Conservation (phyloP, 495 filamentous ascomycete species). For the Xylaria intraflava region DNA sequence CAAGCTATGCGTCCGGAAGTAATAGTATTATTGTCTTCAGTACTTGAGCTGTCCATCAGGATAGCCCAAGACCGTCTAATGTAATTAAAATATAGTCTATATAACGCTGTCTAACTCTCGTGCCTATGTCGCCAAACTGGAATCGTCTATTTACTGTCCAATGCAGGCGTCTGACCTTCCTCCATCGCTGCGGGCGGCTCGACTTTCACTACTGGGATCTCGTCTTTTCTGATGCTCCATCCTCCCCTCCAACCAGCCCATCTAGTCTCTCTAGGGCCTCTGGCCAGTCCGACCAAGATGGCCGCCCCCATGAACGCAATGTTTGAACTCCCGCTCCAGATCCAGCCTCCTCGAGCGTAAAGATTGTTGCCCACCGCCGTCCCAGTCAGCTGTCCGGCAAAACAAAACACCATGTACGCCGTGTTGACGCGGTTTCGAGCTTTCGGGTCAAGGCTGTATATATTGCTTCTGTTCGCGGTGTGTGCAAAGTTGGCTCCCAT, state of each 20-base stretch:
- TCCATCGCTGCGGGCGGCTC: not conserved
- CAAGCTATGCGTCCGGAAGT: too few species aligned
- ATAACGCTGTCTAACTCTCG: too few species aligned
- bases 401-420: constrained; percentile 70
- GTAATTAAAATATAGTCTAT: too few species aligned
- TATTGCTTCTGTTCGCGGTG: constrained; percentile 64
- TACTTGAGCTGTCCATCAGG: too few species aligned
- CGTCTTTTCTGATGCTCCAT: constrained; percentile 43
- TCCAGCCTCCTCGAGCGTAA: constrained; percentile 66
- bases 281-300: constrained; percentile 48
- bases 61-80: too few species aligned
- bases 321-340: constrained; percentile 58
- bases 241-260: constrained; percentile 76
- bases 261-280: constrained; percentile 62
- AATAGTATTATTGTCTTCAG: too few species aligned
- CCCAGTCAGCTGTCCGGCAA: constrained; percentile 70
- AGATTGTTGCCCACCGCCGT: constrained; percentile 66
- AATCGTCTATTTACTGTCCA: too few species aligned
- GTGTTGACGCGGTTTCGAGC: constrained; percentile 75
- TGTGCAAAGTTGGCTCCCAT: constrained; percentile 68
- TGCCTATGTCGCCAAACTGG: too few species aligned
- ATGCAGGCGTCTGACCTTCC: not conserved
- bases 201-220: not conserved
- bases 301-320: constrained; percentile 59
- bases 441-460: constrained; percentile 66